Evolutionary conservation across 768 basidiomycete species (phyloP).

Genomic region (Lentinus tigrinus): DNA sequence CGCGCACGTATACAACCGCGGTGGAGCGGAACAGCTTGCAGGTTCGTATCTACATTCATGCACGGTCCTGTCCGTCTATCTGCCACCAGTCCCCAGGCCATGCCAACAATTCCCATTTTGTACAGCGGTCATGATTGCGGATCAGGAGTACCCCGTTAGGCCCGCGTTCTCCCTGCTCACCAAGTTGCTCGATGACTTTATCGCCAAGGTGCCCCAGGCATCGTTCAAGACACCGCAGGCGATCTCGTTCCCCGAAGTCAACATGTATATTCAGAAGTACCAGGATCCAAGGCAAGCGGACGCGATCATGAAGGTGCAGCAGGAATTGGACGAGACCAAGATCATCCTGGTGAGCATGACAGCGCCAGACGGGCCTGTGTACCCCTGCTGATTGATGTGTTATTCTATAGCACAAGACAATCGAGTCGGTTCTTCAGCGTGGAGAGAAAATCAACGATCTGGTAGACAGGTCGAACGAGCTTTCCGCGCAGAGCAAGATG

Average conservation of each 20-base stretch:
- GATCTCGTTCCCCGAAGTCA: constrained; percentile 76
- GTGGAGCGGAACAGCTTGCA: constrained; percentile 80
- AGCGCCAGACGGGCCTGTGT: background rate
- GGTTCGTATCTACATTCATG: constrained; percentile 45
- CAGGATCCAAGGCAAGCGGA: constrained; percentile 98
- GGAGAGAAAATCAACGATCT: constrained; percentile 96
- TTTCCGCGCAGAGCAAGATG: constrained; percentile 92
- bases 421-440: constrained; percentile 92
- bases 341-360: constrained; percentile 77
- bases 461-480: constrained; percentile 87
- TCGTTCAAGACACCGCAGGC: constrained; percentile 62
- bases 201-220: constrained; percentile 71
- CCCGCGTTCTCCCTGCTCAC: constrained; percentile 94
- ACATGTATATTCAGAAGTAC: constrained; percentile 83
- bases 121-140: constrained; percentile 87
- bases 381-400: background rate
- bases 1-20: constrained; percentile 91
- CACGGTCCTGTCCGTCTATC: background rate
- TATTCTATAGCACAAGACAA: constrained; percentile 87
- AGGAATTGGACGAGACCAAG: constrained; percentile 98
- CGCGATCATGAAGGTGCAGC: constrained; percentile 97
- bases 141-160: constrained; percentile 94
- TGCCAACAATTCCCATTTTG: too few species aligned
- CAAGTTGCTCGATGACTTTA: constrained; percentile 92
- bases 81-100: too few species aligned